Evolutionary conservation across 352 stramenopile genomes (phyloP).

Genomic region (Pythium periplocum): DNA sequence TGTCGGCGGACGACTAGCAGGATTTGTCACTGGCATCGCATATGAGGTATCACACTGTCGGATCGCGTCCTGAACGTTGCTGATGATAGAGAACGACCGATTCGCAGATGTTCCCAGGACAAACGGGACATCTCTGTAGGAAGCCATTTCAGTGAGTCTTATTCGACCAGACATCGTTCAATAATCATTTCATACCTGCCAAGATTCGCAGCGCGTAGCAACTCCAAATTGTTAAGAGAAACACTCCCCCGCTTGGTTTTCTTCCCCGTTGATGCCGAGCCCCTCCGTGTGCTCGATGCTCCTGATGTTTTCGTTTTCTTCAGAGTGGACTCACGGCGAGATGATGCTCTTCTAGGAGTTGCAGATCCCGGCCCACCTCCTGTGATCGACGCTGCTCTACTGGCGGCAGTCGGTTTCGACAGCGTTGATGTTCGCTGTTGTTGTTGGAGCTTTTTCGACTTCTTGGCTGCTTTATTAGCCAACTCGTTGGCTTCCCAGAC

Average conservation of each 20-base stretch:
- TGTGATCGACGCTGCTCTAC: conserved; percentile 24
- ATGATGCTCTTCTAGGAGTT: conserved; percentile 4
- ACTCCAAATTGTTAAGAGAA: conserved; percentile 47
- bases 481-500: conserved; percentile 56
- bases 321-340: not conserved
- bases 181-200: conserved; percentile 35
- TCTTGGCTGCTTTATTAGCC: conserved; percentile 48
- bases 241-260: conserved; percentile 16
- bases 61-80: conserved; percentile 67
- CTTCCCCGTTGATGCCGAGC: conserved; percentile 20
- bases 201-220: conserved; percentile 59
- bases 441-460: conserved; percentile 47
- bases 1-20: not conserved
- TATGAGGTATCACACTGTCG: conserved; percentile 62
- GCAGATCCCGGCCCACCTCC: not conserved
- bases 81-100: conserved; percentile 66
- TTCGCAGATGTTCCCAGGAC: conserved; percentile 49
- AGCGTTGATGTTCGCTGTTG: conserved; percentile 43
- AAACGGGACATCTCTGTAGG: conserved; percentile 55
- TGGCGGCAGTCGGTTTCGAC: conserved; percentile 49
- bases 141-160: too few relatives aligned
- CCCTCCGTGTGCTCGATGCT: conserved; percentile 5
- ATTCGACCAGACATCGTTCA: too few relatives aligned
- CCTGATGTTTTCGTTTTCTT: conserved; percentile 11
- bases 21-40: conserved; percentile 23